Base-by-base conservation (phyloP, 78 protist species). In the Dictyostelium capitatum region DNA sequence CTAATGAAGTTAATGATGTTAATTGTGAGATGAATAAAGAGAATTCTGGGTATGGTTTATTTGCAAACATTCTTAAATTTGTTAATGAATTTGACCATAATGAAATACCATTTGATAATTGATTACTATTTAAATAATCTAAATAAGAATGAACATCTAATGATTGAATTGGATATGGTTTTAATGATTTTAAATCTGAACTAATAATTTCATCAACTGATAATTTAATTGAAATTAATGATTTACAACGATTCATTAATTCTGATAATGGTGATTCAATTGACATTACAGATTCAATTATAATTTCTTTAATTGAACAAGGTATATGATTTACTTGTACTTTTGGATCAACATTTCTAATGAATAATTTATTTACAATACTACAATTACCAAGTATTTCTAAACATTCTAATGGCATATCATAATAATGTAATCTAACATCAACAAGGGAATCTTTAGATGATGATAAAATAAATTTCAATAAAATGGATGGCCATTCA, bases 21-120 rank as follows among this genome's bases (percentile, higher is more conserved):
- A 73, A 47, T 46, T 47, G 14, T 11, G 79, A 73, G 5, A 73
- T 73, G n/a, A 73, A 73, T 14, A 19, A 8, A 10, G 51, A 37
- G 3, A 73, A 46, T 4, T n/a, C 59, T 17, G 41, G 19, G 20
- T 43, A 73, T 0, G 79, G 79, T 46, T 30, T 73, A 73, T 50
- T 73, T 37, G 56, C 20, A 73, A 73, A 73, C n/a, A 73, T 10
- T 46, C n/a, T 73, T 37, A 73, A n/a, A 11, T 10, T 46, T 19
- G 14, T n/a, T 46, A 73, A 47, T 9, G 79, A 73, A n/a, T 73
- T 73, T 37, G 79, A 46, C 79, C 79, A 73, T 43, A 0, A 6
- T 11, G 43, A 12, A n/a, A 73, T n/a, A 73, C 14, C 79, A 37
- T 43, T 73, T 43, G 51, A 37, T 14, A 73, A 11, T 43, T 73